Evolutionary conservation across 2,329 filamentous ascomycete species (phyloP), one percentile per base, ranked within the genome.

Genomic region (Aschersonia sp.): DNA sequence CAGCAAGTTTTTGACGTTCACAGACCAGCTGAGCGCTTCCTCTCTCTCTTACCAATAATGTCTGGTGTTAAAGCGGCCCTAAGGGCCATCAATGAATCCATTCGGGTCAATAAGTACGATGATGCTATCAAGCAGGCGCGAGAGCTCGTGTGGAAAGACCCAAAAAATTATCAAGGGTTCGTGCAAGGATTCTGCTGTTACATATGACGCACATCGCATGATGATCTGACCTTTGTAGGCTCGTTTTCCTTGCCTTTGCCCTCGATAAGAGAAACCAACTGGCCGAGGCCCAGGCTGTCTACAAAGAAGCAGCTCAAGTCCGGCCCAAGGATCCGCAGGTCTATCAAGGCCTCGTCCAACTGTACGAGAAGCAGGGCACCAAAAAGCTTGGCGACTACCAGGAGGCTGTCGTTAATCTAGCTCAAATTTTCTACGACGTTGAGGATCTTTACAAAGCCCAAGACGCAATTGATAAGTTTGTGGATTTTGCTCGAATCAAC

Each of bases 231-330:
- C 54, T 43, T 44, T 47, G 43, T 32, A 44, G 84, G 30, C 78
- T 86, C 54, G 75, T 97, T n/a, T 94, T 96, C 60, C 71, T 94
- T 20, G 92, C 87, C 2, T 87, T 94, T 61, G 85, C 86, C 2
- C 71, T 84, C 44, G 88, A 94, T 63, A 92, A 89, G 61, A 76
- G 84, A 52, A 78, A 79, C 51, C 76, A 80, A 51, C 66, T 75
- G 5, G 79, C 84, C 5, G 83, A 87, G 41, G 82, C 92, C 0
- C 89, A 92, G 56, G 76, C 74, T 35, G 78, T 82, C 1, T 97
- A 97, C 63, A 71, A 75, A 41, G 72, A 76, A 32, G 92, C 91
- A 1, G 78, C 84, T 5, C 71, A 73, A 28, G 69, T 87, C 51
- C 89, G 87, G 53, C 78, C 82, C 1, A 71, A 78, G 20, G 89